Evolutionary conservation across 2,329 filamentous ascomycete species (phyloP), one percentile per base, ranked within the genome.

Genomic region (Aspergillus sp.): DNA sequence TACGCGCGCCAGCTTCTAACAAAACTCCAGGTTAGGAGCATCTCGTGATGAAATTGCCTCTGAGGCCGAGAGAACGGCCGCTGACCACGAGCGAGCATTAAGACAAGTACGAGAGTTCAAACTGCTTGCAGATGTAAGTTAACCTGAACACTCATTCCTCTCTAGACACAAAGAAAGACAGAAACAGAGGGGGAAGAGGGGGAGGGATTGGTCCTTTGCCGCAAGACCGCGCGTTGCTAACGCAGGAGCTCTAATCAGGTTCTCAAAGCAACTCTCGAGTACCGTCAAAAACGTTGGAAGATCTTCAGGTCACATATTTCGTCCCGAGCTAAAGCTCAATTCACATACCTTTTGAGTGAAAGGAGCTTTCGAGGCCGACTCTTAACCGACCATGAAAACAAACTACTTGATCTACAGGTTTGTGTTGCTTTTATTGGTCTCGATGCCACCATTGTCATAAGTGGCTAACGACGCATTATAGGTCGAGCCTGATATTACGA

Each of bases 321-420:
- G 42, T 86, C 89, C n/a, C 87, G 90, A 57, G 91, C 95, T 50
- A 88, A 92, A 53, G 88, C 90, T 55, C 91, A 91, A 62, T 99
- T 99, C 76, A 89, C 86, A 55, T 96, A 95, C 71, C 84, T 98
- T 14, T 85, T 99, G 59, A 91, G 88, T 70, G 93, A 98, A 76
- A 88, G 95, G 69, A 89, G 90, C 22, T 99, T 96, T 77, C 87
- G 92, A 49, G 95, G 95, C 58, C 86, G 85, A 63, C 85, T 99
- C 58, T 80, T 88, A 22, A 84, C 96, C 47, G 88, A 96, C 69
- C 94, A 98, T 77, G 79, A 82, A 52, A 75, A 82, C n/a, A 89
- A 89, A 67, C 82, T 85, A 57, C 85, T 99, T 42, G 88, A 93
- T 64, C 85, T 99, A 59, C 84, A 90, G 63, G 90, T 94, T 64